A percentile compares a stretch with the other conserved stretches of the same genome.
Conservation (phyloP, 2,329 filamentous ascomycete species). For the Fusarium sp. region DNA sequence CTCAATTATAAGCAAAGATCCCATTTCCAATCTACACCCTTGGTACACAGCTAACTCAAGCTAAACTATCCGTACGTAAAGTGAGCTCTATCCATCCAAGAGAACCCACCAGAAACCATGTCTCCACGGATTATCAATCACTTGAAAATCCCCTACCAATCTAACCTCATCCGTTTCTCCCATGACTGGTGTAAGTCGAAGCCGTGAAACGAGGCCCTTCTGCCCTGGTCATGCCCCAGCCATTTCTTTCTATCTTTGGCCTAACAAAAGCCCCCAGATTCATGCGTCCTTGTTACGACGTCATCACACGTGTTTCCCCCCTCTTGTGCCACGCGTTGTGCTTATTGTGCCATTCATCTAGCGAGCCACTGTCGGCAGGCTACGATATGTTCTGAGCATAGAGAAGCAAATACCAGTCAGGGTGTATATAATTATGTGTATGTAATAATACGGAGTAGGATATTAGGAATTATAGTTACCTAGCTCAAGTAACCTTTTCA, state of each 20-base stretch:
- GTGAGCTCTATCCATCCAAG: slow-evolving; percentile 15
- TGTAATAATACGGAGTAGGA: too few species aligned
- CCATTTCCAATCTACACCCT: neutral
- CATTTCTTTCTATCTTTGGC: slow-evolving; percentile 33
- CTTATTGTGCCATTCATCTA: slow-evolving; percentile 17
- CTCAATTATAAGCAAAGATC: neutral
- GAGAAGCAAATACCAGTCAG: neutral
- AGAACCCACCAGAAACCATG: slow-evolving; percentile 34
- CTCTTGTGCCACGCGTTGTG: slow-evolving; percentile 4
- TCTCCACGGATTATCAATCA: slow-evolving; percentile 38
- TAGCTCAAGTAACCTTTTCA: too few species aligned
- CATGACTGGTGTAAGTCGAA: slow-evolving; percentile 8
- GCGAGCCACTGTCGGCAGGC: too few species aligned
- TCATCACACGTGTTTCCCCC: slow-evolving; percentile 35
- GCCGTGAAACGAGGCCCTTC: slow-evolving; percentile 33
- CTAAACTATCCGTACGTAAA: neutral
- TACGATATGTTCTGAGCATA: neutral
- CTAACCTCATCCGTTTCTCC: slow-evolving; percentile 14
- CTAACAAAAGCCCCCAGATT: slow-evolving; percentile 20
- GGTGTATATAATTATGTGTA: too few species aligned
- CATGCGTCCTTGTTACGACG: slow-evolving; percentile 34
- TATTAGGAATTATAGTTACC: too few species aligned
- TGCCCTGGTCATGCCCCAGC: slow-evolving; percentile 26
- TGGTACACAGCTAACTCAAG: neutral
- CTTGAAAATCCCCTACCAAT: neutral